Conservation (phyloP, 371 early-diverging fungal species). For the Fennellomyces sp. region DNA sequence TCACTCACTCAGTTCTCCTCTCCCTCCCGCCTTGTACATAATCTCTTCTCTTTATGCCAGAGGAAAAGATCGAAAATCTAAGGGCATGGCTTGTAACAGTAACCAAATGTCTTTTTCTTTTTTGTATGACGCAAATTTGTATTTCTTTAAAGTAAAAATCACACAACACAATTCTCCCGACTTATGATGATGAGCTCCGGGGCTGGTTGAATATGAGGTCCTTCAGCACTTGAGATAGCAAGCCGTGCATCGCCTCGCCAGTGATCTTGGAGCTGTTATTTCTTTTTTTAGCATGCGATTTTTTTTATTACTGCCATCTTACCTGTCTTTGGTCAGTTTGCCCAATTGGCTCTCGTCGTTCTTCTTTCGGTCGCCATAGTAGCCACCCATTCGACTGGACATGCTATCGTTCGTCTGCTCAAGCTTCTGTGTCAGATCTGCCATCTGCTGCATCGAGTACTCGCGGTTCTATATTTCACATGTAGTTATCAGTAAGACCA, state of each 20-base stretch:
- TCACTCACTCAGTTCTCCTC: neutral
- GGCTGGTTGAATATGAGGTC: conserved; percentile 74
- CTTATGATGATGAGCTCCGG: no score
- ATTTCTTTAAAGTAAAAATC: no score
- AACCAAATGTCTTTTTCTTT: neutral
- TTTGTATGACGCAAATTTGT: neutral
- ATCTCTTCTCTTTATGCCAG: neutral
- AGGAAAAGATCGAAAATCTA: neutral
- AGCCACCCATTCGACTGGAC: conserved; percentile 55
- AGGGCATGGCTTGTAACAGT: neutral
- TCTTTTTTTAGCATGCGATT: neutral
- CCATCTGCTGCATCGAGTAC: conserved; percentile 77
- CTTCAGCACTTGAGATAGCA: conserved; percentile 82
- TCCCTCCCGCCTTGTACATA: neutral
- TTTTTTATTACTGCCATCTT: no score
- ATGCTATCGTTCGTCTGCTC: conserved; percentile 75
- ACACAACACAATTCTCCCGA: no score
- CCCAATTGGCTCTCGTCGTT: conserved; percentile 69
- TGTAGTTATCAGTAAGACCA: neutral
- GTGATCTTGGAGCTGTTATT: conserved; percentile 70
- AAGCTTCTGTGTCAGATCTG: conserved; percentile 82
- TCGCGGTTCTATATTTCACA: conserved; percentile 71
- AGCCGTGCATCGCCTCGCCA: conserved; percentile 78
- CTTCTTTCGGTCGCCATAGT: conserved; percentile 66
- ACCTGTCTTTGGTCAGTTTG: conserved; percentile 79